A percentile compares a stretch with the other conserved stretches of the same genome.
These are phyloP conservation scores for Aechmea fasciata DNA, from an alignment of 176 grass and related monocot genomes.

Conservation along the genomic window DNA sequence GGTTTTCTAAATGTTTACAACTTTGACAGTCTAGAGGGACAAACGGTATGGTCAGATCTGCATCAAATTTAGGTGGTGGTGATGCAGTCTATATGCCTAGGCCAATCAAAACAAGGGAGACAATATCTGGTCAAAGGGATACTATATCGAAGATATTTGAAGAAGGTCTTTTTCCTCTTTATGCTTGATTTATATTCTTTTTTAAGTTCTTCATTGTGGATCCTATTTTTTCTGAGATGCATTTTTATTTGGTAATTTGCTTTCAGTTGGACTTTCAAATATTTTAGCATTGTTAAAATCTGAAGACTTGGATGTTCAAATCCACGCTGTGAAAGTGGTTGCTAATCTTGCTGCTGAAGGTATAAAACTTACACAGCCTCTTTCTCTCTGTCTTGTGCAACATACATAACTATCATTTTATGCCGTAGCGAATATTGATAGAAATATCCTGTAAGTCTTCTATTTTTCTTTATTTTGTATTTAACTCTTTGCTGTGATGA, in stretches of 20 bases:
- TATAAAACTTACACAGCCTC: constrained; percentile 13
- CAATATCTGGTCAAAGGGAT: constrained; percentile 43
- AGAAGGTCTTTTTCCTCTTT: constrained; percentile 46
- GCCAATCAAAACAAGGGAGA: constrained; percentile 55
- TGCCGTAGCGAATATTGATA: not conserved
- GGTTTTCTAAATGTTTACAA: constrained; percentile 7
- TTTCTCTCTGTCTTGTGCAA: not conserved
- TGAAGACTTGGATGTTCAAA: constrained; percentile 77
- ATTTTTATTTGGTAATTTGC: constrained; percentile 4
- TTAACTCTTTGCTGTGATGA: not conserved
- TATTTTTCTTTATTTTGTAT: not conserved
- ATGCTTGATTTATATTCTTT: constrained; percentile 5
- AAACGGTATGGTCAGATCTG: constrained; percentile 44
- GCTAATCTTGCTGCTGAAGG: constrained; percentile 95
- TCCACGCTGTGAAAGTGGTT: constrained; percentile 67
- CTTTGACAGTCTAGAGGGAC: constrained; percentile 43
- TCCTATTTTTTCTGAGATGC: constrained; percentile 3
- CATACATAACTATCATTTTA: not conserved
- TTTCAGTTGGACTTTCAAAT: constrained; percentile 65
- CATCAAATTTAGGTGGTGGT: constrained; percentile 35
- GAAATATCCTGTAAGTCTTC: not conserved
- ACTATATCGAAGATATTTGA: constrained; percentile 90
- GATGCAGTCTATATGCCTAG: constrained; percentile 27
- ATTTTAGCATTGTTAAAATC: constrained; percentile 81
- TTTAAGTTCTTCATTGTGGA: not conserved